Evolutionary conservation across 345 rosid species (phyloP), one percentile per base, ranked within the genome.

Genomic region (Lepidium didymum): DNA sequence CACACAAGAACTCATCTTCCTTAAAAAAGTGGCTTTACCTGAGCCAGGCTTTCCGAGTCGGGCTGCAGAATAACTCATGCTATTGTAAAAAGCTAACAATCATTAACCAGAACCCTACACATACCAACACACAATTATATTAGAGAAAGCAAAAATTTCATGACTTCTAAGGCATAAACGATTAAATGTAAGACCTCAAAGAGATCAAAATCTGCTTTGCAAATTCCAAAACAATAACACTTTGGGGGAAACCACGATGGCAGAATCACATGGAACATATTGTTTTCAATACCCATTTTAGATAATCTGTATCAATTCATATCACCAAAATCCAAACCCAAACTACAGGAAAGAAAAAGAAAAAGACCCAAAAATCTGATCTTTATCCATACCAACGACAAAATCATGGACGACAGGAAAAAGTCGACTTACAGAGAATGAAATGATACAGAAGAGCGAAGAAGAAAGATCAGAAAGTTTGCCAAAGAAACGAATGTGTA

Each of bases 31-130:
- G 43, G n/a, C 37, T n/a, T 12, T 69, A 87, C 96, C 89, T 72
- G 96, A 86, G 77, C 75, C 53, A 70, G 81, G 61, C 68, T 75
- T 77, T 41, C 77, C 80, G 49, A 77, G 83, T 54, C 84, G 88
- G 29, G 78, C 68, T 8, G 53, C 68, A 58, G 73, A 83, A 70
- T 70, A n/a, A 70, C 79, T 92, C 93, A 86, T 87, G 66, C 87
- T 84, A 68, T 64, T 62, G 7, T 46, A 31, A 29, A 25, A 45
- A 61, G 66, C 67, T 70, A 77, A 6, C 54, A 60, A 66, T 77
- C 69, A 63, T 55, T 73, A 66, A 73, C 74, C 78, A 83, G 40
- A 23, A 58, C 23, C 72, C 77, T 51, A 52, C 55, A 58, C 38
- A 72, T 5, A 70, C 13, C 18, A 63, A 35, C 18, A 3, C 9